Percentiles rank a stretch among this genome's conserved stretches.
Evolutionary conservation across 768 basidiomycete species (phyloP).

Genomic region (Trametes villosa): DNA sequence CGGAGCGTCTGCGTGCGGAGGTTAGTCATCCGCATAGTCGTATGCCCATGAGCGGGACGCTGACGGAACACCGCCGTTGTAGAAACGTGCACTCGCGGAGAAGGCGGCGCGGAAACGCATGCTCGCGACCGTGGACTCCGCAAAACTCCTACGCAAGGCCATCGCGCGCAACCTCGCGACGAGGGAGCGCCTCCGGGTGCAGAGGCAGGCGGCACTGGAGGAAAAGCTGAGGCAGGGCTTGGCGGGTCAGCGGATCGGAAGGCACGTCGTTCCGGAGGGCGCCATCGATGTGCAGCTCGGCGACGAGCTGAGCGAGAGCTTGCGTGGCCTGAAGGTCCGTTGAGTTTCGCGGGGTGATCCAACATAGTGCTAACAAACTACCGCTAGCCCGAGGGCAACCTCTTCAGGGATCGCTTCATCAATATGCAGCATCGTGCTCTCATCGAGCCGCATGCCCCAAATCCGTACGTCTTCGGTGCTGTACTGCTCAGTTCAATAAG

Average conservation of each 20-base stretch:
- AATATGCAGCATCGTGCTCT: constrained; percentile 88
- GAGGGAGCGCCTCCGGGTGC: constrained; percentile 43
- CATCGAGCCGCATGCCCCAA: constrained; percentile 82
- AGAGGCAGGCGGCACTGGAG: constrained; percentile 47
- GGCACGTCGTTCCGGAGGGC: constrained; percentile 70
- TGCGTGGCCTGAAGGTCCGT: constrained; percentile 81
- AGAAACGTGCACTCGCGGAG: constrained; percentile 71
- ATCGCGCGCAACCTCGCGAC: constrained; percentile 41
- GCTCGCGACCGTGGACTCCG: constrained; percentile 58
- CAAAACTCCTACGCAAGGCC: constrained; percentile 54
- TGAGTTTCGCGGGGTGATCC: too few relatives aligned
- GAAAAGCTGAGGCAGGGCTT: constrained; percentile 64
- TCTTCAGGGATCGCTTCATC: constrained; percentile 87
- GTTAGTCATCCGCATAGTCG: constrained; percentile 42
- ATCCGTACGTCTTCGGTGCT: constrained; percentile 78
- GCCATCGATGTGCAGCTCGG: constrained; percentile 86
- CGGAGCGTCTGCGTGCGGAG: constrained; percentile 64
- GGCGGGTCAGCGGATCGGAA: constrained; percentile 78
- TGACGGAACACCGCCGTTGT: background rate
- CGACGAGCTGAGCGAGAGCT: constrained; percentile 85
- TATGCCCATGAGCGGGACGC: background rate
- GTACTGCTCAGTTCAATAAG: too few relatives aligned
- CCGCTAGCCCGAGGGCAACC: constrained; percentile 87
- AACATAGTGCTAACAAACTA: background rate
- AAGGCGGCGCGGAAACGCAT: constrained; percentile 63